Evolutionary conservation across 306 rosid species (phyloP).

Genomic region (Prunus padus): DNA sequence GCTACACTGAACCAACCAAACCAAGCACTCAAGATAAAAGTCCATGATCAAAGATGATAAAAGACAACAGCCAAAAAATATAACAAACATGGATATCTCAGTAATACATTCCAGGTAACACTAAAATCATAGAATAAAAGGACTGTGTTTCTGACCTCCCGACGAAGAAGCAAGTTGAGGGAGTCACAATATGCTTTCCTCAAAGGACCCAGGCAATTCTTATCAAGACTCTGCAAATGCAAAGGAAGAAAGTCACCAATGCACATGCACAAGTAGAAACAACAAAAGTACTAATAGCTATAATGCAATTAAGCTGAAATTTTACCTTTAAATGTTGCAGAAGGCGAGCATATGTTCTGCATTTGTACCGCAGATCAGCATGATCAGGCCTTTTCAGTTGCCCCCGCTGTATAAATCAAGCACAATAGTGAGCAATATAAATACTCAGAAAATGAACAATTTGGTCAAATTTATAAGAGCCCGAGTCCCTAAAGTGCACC

Average conservation of each 20-base stretch:
- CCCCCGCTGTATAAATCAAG: conserved; percentile 67
- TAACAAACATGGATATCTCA: neutral
- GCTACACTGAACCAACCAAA: neutral
- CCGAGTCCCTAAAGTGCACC: conserved; percentile 40
- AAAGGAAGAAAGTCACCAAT: conserved; percentile 3
- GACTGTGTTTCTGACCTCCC: conserved; percentile 67
- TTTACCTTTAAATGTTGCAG: conserved; percentile 84
- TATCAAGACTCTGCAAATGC: conserved; percentile 75
- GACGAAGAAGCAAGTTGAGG: conserved; percentile 90
- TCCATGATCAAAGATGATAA: neutral
- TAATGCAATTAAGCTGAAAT: conserved; percentile 16
- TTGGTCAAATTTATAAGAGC: conserved; percentile 13
- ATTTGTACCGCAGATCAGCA: conserved; percentile 87
- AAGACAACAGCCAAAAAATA: neutral
- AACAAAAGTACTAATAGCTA: conserved; percentile 14
- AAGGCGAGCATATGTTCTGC: conserved; percentile 92
- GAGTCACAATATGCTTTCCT: conserved; percentile 88
- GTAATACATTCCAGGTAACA: conserved; percentile 15
- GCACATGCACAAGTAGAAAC: neutral
- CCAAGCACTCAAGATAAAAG: neutral
- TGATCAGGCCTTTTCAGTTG: conserved; percentile 98
- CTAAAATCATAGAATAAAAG: conserved; percentile 13
- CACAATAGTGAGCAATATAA: conserved; percentile 29
- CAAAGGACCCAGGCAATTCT: conserved; percentile 63
- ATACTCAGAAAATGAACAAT: conserved; percentile 9